Conservation (phyloP, 768 basidiomycete genomes). For the Inosperma sp. region DNA sequence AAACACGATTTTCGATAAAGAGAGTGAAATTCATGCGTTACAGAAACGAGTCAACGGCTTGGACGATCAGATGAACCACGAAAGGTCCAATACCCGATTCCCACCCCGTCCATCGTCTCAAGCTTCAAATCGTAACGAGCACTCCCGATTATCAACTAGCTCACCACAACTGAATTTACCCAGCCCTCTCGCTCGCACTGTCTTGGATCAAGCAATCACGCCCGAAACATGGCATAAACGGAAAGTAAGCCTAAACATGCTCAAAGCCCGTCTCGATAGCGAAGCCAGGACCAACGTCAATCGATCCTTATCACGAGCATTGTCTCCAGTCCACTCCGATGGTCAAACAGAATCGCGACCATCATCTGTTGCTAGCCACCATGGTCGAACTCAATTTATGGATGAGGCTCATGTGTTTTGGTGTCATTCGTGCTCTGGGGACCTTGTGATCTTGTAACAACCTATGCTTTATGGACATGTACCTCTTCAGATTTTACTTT, state of each 20-base stretch:
- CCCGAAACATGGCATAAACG: slow-evolving; percentile 79
- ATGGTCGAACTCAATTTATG: slow-evolving; percentile 66
- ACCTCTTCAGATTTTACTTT: too few species aligned
- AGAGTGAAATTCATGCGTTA: slow-evolving; percentile 59
- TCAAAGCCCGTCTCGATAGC: slow-evolving; percentile 86
- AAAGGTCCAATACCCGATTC: slow-evolving; percentile 39
- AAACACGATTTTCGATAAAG: slow-evolving; percentile 65
- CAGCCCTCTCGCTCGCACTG: slow-evolving; percentile 46
- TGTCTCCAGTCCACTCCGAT: slow-evolving; percentile 51
- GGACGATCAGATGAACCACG: slow-evolving; percentile 59
- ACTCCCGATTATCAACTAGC: slow-evolving; percentile 36
- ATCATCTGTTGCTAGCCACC: slow-evolving; percentile 21
- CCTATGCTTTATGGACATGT: background rate
- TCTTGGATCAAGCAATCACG: slow-evolving; percentile 66
- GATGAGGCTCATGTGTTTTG: slow-evolving; percentile 89
- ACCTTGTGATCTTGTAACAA: slow-evolving; percentile 66
- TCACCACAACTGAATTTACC: slow-evolving; percentile 39
- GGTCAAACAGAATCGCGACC: slow-evolving; percentile 26
- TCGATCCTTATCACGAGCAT: slow-evolving; percentile 47
- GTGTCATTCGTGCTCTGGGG: slow-evolving; percentile 79
- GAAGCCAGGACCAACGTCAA: slow-evolving; percentile 49
- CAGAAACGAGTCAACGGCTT: slow-evolving; percentile 63
- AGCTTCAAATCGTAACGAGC: slow-evolving; percentile 29
- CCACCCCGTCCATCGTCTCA: slow-evolving; percentile 47
- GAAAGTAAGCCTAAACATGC: slow-evolving; percentile 79